Evolutionary conservation across 352 stramenopile genomes (phyloP).

Genomic region (Phytophthora constricta): DNA sequence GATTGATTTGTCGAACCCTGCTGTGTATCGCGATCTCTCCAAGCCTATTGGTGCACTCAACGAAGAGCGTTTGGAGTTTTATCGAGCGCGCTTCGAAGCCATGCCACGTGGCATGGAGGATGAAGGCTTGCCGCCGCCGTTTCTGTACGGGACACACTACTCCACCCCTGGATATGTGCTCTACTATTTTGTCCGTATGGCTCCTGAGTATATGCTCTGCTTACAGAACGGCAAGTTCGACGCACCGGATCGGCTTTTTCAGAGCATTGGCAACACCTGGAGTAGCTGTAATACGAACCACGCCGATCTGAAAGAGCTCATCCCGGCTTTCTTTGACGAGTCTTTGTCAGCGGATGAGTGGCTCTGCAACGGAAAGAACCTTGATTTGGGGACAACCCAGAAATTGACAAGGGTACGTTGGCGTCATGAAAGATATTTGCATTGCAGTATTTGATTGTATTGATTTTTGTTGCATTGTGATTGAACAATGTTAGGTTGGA

Average conservation of each 20-base stretch:
- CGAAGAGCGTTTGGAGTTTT: constrained; percentile 87
- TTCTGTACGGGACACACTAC: constrained; percentile 97
- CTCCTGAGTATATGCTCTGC: constrained; percentile 96
- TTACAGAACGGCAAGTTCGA: constrained; percentile 99
- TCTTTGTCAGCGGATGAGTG: constrained; percentile 88
- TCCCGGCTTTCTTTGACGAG: constrained; percentile 98
- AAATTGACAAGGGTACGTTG: constrained; percentile 70
- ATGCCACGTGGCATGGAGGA: constrained; percentile 91
- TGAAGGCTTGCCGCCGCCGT: constrained; percentile 89
- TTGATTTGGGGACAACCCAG: constrained; percentile 95
- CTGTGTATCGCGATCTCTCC: constrained; percentile 93
- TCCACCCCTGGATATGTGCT: constrained; percentile 95
- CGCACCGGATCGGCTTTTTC: constrained; percentile 97
- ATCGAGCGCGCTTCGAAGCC: constrained; percentile 88
- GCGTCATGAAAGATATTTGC: too few species aligned
- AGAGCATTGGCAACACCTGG: constrained; percentile 94
- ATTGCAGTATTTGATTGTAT: not conserved
- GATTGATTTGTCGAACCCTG: constrained; percentile 86
- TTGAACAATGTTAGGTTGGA: constrained; percentile 64
- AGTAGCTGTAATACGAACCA: constrained; percentile 87
- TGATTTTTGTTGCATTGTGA: not conserved
- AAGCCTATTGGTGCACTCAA: constrained; percentile 96
- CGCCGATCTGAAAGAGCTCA: constrained; percentile 98
- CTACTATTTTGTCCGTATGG: constrained; percentile 98
- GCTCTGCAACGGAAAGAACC: constrained; percentile 95